Evolutionary conservation across 345 rosid species (phyloP), one percentile per base, ranked within the genome.

Genomic region (Passiflora organensis): DNA sequence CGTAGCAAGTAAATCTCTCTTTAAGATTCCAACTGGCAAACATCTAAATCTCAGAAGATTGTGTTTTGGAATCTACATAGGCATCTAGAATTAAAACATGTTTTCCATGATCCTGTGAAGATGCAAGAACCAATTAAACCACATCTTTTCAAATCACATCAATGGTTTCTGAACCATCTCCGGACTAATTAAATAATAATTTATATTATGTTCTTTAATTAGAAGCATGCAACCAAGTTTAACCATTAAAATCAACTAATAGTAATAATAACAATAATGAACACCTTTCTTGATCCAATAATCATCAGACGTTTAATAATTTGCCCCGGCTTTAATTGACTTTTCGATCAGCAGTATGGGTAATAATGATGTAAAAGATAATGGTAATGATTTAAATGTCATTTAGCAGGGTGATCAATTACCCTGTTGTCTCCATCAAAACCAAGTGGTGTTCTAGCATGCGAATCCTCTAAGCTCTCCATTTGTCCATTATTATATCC

Each of bases 131-230:
- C 48, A 44, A n/a, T n/a, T n/a, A n/a, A 10, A 17, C 2, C 10
- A 6, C 2, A 5, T 44, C 22, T 44, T 44, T 44, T 44, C 20
- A 10, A 43, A 28, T 28, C 5, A 28, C 34, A 28, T 28, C 9
- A 5, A n/a, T n/a, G n/a, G n/a, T n/a, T 43, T 15, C 15, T 42
- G 24, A 10, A 19, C 50, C 20, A 46, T 24, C 13, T 47, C 14
- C n/a, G n/a, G n/a, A n/a, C n/a, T n/a, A n/a, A n/a, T 21, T 47
- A 21, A 18, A 22, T 47, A 47, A n/a, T n/a, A n/a, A n/a, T n/a
- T n/a, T n/a, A n/a, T n/a, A n/a, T n/a, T 47, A 47, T 47, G 15
- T 47, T 18, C 50, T 47, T 47, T 47, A 47, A 6, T 18, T n/a
- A n/a, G n/a, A n/a, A 47, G 50, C 50, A 21, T 47, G 28, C 50